These are phyloP conservation scores for Jacaranda copaia DNA, from an alignment of 257 asterid genomes.

Conservation along the genomic window DNA sequence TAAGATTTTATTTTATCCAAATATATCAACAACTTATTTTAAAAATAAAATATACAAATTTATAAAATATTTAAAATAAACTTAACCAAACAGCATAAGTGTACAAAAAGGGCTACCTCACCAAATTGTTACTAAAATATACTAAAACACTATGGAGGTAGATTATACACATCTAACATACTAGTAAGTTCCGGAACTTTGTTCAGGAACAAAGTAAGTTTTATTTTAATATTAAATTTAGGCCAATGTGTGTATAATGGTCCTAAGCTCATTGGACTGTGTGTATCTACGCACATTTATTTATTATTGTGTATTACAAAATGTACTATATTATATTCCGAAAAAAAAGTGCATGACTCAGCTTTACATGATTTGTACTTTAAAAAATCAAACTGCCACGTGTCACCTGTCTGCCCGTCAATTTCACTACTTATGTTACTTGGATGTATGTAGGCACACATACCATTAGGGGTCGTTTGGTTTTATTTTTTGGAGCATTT, in stretches of 20 bases:
- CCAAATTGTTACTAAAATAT: background rate
- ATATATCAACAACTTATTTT: too few relatives aligned
- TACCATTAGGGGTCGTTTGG: too few relatives aligned
- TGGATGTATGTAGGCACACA: too few relatives aligned
- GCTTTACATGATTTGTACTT: background rate
- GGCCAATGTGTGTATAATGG: background rate
- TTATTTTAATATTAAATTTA: background rate
- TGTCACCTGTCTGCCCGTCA: too few relatives aligned
- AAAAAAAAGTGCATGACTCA: background rate
- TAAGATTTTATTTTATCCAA: too few relatives aligned
- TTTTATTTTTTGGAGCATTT: too few relatives aligned
- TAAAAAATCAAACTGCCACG: background rate
- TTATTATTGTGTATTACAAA: background rate
- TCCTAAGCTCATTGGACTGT: background rate
- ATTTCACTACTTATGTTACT: too few relatives aligned
- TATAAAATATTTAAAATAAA: too few relatives aligned
- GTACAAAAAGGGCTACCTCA: background rate
- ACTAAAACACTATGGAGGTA: background rate
- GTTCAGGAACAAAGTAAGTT: background rate
- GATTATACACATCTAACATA: background rate
- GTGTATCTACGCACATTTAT: background rate
- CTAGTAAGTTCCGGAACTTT: constrained; percentile 30
- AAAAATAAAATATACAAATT: too few relatives aligned
- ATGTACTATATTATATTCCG: background rate
- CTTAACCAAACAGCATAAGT: too few relatives aligned